These are phyloP conservation scores for Shiraia bambusicola DNA, from an alignment of 2,329 filamentous ascomycete genomes.

Conservation along the genomic window DNA sequence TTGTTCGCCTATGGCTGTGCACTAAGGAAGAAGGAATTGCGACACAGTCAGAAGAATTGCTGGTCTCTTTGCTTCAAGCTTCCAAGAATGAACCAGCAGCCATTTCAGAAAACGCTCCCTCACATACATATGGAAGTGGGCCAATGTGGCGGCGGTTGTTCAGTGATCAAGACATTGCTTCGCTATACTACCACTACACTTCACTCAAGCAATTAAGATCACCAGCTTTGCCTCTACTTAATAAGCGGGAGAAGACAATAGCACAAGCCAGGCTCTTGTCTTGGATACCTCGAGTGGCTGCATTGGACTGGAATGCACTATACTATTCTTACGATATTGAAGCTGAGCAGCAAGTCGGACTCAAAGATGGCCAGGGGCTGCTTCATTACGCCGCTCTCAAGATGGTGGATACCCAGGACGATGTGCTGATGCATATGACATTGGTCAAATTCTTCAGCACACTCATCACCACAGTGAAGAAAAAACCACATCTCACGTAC, in stretches of 20 bases:
- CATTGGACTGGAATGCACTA: constrained; percentile 58
- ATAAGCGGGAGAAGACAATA: constrained; percentile 57
- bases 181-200: constrained; percentile 58
- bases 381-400: constrained; percentile 57
- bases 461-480: constrained; percentile 50
- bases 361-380: constrained; percentile 44
- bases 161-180: constrained; percentile 60
- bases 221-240: constrained; percentile 40
- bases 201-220: constrained; percentile 46
- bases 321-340: constrained; percentile 54
- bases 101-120: constrained; percentile 30
- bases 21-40: constrained; percentile 58
- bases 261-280: constrained; percentile 63
- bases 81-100: constrained; percentile 46
- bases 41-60: constrained; percentile 54
- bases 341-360: constrained; percentile 49
- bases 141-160: constrained; percentile 65
- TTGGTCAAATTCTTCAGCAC: constrained; percentile 60
- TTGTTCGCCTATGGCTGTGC: constrained; percentile 61
- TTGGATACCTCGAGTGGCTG: constrained; percentile 56
- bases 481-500: constrained; percentile 33
- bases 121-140: constrained; percentile 33
- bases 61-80: constrained; percentile 56
- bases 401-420: constrained; percentile 59
- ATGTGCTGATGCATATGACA: constrained; percentile 62